Evolutionary conservation across 2,329 filamentous ascomycete genomes (phyloP).

Genomic region (Trichoderma afroharzianum): DNA sequence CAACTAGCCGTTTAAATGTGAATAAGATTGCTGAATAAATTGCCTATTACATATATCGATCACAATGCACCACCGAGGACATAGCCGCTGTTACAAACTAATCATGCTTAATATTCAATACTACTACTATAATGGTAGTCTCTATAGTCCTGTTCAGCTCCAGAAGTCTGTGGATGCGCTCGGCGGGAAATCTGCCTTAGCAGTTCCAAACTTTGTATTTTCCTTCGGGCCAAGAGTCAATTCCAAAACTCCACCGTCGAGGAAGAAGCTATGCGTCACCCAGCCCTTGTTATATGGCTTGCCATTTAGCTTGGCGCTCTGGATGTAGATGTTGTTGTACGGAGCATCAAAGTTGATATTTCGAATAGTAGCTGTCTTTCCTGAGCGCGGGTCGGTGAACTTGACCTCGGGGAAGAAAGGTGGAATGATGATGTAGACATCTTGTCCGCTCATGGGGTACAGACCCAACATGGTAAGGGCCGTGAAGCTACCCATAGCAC

Average conservation of each 20-base stretch:
- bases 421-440: slow-evolving; percentile 50
- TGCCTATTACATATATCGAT: neutral
- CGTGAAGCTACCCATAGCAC: slow-evolving; percentile 52
- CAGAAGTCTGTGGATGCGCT: slow-evolving; percentile 26
- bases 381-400: slow-evolving; percentile 28
- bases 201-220: slow-evolving; percentile 32
- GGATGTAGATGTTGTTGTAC: slow-evolving; percentile 54
- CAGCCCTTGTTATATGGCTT: slow-evolving; percentile 54
- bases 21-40: neutral
- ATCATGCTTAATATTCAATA: neutral
- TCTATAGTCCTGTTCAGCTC: neutral
- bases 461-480: slow-evolving; percentile 50
- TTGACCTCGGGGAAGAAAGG: slow-evolving; percentile 49
- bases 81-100: neutral
- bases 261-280: slow-evolving; percentile 58
- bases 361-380: slow-evolving; percentile 31
- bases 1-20: neutral
- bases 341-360: slow-evolving; percentile 37
- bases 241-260: slow-evolving; percentile 54
- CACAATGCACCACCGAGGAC: neutral
- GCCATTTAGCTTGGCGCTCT: slow-evolving; percentile 55
- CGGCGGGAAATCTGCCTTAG: slow-evolving; percentile 21
- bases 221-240: slow-evolving; percentile 50
- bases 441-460: slow-evolving; percentile 52
- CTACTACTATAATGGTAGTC: neutral